Base-by-base conservation (phyloP, 1,284 basidiomycete genomes). In the Malassezia yamatoensis region DNA sequence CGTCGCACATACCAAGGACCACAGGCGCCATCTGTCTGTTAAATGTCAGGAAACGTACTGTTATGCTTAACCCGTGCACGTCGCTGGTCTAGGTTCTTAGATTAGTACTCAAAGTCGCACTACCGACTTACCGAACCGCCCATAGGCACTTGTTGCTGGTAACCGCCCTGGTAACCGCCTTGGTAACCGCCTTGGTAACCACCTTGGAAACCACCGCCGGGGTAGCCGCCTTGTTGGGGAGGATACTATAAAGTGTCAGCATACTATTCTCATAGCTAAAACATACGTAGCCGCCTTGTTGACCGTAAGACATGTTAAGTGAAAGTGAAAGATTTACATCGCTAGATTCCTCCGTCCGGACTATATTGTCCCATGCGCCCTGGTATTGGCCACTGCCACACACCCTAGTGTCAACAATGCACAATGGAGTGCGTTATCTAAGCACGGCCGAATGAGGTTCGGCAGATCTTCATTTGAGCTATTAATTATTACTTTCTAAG, bases 251-350 rank as follows among this genome's bases (percentile, higher is more conserved):
- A 13, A 33, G 24, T 11, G 7, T 33, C 40, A 42, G 43, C n/a
- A 51, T 13, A n/a, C n/a, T 10, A 18, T 29, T 16, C 5, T 1
- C 1, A 16, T 21, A n/a, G 39, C 32, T 36, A 8, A 34, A 29
- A 57, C 54, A 10, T 52, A 57, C 54, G 39, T 57, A 57, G 15
- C 54, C 54, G 21, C 54, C 54, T 41, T 57, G 54, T 36, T 45
- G 53, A 24, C 16, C 24, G 45, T 53, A 53, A 35, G 45, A n/a
- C 52, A 53, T 47, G 10, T 21, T 37, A 36, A 36, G 18, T 46
- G 13, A 21, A 43, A 29, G 24, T 29, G 24, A 29, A 29, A 29
- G 24, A 29, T 29, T 29, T 29, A 29, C 24, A 7, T 29, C 7
- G 24, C 7, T 7, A 29, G 24, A 7, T 29, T 29, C 24, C 24